Evolutionary conservation across 257 asterid species (phyloP), one percentile per base, ranked within the genome.

Genomic region (Thymus mandschuricus): DNA sequence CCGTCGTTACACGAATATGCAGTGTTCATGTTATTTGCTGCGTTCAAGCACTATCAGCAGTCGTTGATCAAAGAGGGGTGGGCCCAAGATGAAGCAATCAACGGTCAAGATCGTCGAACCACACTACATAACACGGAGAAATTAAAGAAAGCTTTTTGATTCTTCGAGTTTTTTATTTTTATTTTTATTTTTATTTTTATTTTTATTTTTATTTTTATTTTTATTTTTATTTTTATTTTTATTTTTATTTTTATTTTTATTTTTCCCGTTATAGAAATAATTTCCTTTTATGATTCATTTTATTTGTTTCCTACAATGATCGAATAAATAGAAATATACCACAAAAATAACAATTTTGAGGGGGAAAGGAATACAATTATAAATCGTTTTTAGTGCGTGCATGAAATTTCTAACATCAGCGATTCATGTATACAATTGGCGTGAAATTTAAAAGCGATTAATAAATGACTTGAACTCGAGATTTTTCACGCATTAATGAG

Each of bases 21-120:
- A 95, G 99, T 83, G 54, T 95, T 95, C 81, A 86, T 92, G 98
- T 31, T 92, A 30, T 87, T 85, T 63, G 99, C 84, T 75, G 96
- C 89, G n/a, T 95, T 92, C 79, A 89, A 87, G 79, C 87, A 80
- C 77, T 95, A 92, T 70, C 92, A 91, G 56, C 86, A 83, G 41
- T 76, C 88, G 3, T 28, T 73, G 82, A 73, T 71, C 31, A 58
- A 68, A 44, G 96, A 83, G 5, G 89, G 57, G 45, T 81, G 85
- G 80, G 60, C 50, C 6, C 60, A 35, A 8, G 84, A 72, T 34
- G 86, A 74, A 77, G 28, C 52, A 28, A 27, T 66, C 27, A 80
- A 12, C 28, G 52, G 6, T 43, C 72, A 59, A 68, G 76, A 76
- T 52, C 74, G 79, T 5, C 72, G 76, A 79, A 38, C 86, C 68